These are phyloP conservation scores for Botrytis porri DNA, from an alignment of 2,329 filamentous ascomycete species.

Conservation along the genomic window DNA sequence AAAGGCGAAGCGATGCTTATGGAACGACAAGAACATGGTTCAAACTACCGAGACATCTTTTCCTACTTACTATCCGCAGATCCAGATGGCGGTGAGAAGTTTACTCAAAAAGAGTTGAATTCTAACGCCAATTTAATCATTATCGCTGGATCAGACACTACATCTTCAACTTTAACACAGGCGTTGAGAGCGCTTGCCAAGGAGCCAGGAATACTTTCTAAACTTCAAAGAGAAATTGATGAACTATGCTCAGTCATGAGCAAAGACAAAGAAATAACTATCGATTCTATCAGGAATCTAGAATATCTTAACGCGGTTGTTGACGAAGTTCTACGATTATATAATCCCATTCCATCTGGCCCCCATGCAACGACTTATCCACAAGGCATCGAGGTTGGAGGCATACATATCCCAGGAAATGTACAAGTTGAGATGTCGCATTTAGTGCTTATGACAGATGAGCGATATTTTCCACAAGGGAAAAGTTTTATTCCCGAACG, in stretches of 20 bases:
- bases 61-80: conserved; percentile 22
- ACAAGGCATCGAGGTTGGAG: conserved; percentile 19
- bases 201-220: conserved; percentile 16
- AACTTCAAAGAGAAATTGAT: conserved; percentile 24
- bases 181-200: conserved; percentile 16
- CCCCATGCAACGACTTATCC: conserved; percentile 21
- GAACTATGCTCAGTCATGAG: not conserved
- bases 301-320: conserved; percentile 25
- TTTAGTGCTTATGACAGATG: conserved; percentile 24
- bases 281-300: conserved; percentile 19
- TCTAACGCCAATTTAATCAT: conserved; percentile 25
- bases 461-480: conserved; percentile 22
- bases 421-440: conserved; percentile 22
- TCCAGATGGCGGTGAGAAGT: conserved; percentile 14
- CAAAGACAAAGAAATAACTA: not conserved
- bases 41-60: conserved; percentile 24
- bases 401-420: conserved; percentile 21
- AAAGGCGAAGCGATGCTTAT: conserved; percentile 22
- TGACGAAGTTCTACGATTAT: conserved; percentile 24
- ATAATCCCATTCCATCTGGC: conserved; percentile 23
- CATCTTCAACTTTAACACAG: conserved; percentile 17
- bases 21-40: conserved; percentile 21
- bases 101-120: conserved; percentile 23
- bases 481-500: conserved; percentile 25
- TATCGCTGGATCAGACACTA: conserved; percentile 23